phyloP scores from a whole-genome alignment of 495 filamentous ascomycete genomes.

The Podospora comata region DNA sequence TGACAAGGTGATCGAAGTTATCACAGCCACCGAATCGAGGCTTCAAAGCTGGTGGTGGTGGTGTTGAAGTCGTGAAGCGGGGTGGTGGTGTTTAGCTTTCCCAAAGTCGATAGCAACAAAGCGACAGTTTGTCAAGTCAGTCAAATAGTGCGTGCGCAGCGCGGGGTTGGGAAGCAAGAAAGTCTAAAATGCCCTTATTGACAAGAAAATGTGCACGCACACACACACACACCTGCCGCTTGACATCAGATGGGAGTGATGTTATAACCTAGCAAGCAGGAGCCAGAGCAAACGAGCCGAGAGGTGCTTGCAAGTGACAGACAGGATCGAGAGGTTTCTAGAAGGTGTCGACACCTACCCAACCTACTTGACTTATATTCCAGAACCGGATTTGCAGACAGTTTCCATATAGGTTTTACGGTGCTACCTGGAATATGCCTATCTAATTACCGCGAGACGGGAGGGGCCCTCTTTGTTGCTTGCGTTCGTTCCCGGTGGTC shows the following conservation, averaged over 20 bases:
- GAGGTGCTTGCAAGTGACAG: neutral
- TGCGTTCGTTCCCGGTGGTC: neutral
- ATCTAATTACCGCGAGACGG: neutral
- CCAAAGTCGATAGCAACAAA: no score
- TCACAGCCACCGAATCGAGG: no score
- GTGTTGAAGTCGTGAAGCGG: no score
- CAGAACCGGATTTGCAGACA: neutral
- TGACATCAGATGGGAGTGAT: neutral
- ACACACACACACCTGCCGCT: neutral
- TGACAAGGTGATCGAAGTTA: no score
- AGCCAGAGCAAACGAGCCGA: neutral
- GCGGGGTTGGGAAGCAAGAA: neutral
- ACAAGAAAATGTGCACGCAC: neutral
- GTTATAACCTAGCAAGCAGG: neutral
- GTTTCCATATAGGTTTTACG: neutral
- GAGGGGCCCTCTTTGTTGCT: neutral
- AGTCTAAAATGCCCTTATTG: neutral
- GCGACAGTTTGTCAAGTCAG: neutral
- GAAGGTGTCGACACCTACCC: neutral
- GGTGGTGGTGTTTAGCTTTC: no score
- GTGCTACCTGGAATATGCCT: neutral
- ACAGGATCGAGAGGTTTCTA: neutral
- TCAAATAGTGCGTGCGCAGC: no score
- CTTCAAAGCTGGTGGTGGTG: no score
- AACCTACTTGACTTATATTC: no score